Evolutionary conservation across 768 basidiomycete genomes (phyloP).

Genomic region (Leccinum subtestaceum): DNA sequence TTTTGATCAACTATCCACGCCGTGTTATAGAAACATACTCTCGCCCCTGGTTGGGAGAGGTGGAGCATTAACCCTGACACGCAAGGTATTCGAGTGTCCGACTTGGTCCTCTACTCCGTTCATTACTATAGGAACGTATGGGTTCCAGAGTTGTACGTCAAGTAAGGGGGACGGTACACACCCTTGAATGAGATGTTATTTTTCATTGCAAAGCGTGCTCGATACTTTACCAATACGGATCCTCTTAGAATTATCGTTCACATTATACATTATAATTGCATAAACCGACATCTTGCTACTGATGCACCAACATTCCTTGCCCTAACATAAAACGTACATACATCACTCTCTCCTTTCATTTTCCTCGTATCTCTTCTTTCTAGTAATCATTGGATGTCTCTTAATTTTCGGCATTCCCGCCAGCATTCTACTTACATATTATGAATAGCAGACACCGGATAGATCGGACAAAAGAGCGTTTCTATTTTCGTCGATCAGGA

Average conservation of each 20-base stretch:
- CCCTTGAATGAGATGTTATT: no score
- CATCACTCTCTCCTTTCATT: no score
- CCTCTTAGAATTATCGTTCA: neutral
- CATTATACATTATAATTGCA: neutral
- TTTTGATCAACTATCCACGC: neutral
- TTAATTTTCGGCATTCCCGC: neutral
- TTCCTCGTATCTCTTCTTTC: no score
- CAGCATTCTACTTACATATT: neutral
- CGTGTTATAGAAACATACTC: neutral
- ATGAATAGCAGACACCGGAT: no score
- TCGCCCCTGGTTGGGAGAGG: neutral
- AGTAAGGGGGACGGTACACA: no score
- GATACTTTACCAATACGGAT: neutral
- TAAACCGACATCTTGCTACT: neutral
- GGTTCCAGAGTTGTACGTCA: neutral
- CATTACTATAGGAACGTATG: neutral
- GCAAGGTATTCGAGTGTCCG: neutral
- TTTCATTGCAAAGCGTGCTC: no score
- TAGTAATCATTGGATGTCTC: no score
- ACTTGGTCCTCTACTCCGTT: neutral
- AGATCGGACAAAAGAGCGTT: slow-evolving; percentile 3
- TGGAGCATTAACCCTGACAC: neutral
- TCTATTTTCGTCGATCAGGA: slow-evolving; percentile 12
- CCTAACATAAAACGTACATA: no score
- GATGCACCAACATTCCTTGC: neutral